A percentile compares a stretch with the other conserved stretches of the same genome.
These are phyloP conservation scores for Zangia roseola DNA, from an alignment of 768 basidiomycete genomes.

Conservation along the genomic window DNA sequence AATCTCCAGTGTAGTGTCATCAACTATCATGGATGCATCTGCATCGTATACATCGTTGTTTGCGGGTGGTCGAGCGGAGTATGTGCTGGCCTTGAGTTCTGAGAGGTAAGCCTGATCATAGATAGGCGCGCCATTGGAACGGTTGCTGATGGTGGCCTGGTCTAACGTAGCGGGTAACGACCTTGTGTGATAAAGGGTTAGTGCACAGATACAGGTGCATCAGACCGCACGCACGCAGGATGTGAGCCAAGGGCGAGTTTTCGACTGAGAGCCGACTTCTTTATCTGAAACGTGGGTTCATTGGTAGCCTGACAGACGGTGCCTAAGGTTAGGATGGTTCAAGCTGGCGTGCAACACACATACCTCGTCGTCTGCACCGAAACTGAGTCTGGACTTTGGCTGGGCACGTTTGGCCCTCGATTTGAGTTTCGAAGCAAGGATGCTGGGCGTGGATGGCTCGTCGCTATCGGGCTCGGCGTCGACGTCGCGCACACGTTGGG, in stretches of 20 bases:
- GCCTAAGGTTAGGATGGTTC: conserved; percentile 24
- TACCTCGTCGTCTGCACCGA: conserved; percentile 72
- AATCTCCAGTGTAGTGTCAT: conserved; percentile 37
- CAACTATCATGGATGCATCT: conserved; percentile 47
- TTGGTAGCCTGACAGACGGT: conserved; percentile 48
- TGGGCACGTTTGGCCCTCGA: conserved; percentile 66
- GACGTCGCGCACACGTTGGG: conserved; percentile 39
- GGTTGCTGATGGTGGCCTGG: conserved; percentile 50
- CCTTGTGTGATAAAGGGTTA: conserved; percentile 27
- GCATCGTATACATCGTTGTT: conserved; percentile 44
- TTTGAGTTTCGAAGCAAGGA: conserved; percentile 65
- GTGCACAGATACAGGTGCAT: background rate
- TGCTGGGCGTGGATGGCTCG: conserved; percentile 43
- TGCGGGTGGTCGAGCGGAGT: conserved; percentile 46
- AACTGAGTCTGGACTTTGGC: conserved; percentile 70
- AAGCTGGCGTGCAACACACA: conserved; percentile 19
- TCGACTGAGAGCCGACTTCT: conserved; percentile 75
- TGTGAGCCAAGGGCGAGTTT: conserved; percentile 59
- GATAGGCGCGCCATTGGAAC: conserved; percentile 49
- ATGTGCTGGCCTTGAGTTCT: conserved; percentile 78
- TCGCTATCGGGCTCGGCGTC: conserved; percentile 34
- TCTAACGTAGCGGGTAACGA: conserved; percentile 48
- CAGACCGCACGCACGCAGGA: conserved; percentile 41
- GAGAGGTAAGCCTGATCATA: conserved; percentile 75
- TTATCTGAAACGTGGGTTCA: conserved; percentile 71